A percentile compares a stretch with the other conserved stretches of the same genome.
Conservation (phyloP, 495 filamentous ascomycete genomes). For the Xylaria cubensis region DNA sequence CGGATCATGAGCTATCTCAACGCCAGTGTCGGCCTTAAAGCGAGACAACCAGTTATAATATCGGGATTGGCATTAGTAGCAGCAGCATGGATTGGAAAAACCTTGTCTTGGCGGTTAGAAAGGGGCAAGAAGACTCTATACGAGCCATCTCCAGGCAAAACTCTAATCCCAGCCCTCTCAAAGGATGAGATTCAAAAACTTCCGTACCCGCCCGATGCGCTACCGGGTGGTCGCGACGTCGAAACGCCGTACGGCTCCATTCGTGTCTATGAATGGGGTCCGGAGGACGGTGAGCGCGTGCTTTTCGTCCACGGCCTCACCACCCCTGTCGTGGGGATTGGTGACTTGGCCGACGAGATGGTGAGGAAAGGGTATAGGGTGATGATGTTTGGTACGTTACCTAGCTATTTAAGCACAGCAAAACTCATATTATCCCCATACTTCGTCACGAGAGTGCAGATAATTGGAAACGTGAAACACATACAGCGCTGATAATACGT, state of each 20-base stretch:
- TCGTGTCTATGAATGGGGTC: conserved; percentile 79
- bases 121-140: conserved; percentile 8
- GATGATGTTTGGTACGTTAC: conserved; percentile 67
- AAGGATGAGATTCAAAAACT: conserved; percentile 53
- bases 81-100: conserved; percentile 1
- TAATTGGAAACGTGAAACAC: neutral
- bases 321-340: conserved; percentile 69
- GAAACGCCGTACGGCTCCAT: conserved; percentile 73
- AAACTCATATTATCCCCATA: neutral
- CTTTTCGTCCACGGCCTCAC: conserved; percentile 78
- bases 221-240: conserved; percentile 75
- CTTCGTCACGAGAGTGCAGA: neutral
- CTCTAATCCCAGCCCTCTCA: conserved; percentile 28
- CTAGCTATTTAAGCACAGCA: neutral
- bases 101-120: neutral
- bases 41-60: neutral
- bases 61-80: neutral
- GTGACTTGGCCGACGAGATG: conserved; percentile 65
- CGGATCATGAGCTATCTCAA: neutral
- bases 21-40: neutral
- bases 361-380: conserved; percentile 71
- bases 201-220: conserved; percentile 75
- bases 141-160: conserved; percentile 42
- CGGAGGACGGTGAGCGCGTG: conserved; percentile 69
- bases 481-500: conserved; percentile 1